Evolutionary conservation across 352 stramenopile species (phyloP), one percentile per base, ranked within the genome.

Genomic region (Phytophthora sp.): DNA sequence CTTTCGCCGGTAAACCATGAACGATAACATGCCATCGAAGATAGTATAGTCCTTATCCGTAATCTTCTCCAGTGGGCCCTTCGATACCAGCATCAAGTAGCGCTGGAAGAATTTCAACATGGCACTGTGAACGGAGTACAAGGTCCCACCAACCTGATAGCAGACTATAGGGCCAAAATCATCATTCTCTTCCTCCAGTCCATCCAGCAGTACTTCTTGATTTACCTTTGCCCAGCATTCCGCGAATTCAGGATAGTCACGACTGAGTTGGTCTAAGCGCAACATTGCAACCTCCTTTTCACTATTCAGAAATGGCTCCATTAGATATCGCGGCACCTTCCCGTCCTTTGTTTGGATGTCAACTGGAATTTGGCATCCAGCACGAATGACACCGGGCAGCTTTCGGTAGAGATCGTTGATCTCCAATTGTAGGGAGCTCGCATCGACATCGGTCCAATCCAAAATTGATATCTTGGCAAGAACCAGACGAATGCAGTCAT

Each of bases 401-500:
- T 75, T 75, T 24, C 60, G 39, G 41, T 60, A 35, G 8, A 78
- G 45, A 0, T 78, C 62, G 7, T 69, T 72, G 51, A 72, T 69
- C 32, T 78, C 37, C 10, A 78, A 26, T 42, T 44, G 66, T 6
- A 79, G 52, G 2, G 74, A 70, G 24, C 65, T 90, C 27, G 87
- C 77, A 13, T 91, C 79, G 12, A 91, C 58, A 13, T 75, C 75
- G 31, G 84, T 94, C 82, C 84, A 94, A 54, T 92, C 84, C 34
- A 94, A 44, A 23, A 91, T 88, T 13, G 79, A 81, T 3, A 94
- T 87, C 60, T 94, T 94, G 4, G 84, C 77, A 10, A 94, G 41
- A 17, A 92, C 64, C 32, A 91, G 69, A 2, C 80, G 77, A 46
- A 94, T 70, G 50, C 81, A 94, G 38, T 94, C 79, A 18, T 88